Conservation (phyloP, 768 basidiomycete species). For the Suillus placidus region DNA sequence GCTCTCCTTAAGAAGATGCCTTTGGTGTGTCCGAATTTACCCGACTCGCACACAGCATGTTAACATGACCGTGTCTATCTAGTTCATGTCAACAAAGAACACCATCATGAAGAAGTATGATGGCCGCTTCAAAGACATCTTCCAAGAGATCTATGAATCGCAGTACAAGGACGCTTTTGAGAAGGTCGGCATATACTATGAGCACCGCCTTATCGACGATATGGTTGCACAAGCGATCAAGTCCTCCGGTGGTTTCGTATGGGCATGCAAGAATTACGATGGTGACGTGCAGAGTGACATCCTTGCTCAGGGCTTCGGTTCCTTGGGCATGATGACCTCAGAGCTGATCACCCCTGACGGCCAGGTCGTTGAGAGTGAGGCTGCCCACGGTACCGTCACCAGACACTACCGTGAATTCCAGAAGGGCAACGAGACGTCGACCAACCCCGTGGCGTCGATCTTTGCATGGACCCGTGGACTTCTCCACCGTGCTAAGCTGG, state of each 20-base stretch:
- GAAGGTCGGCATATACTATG: slow-evolving; percentile 78
- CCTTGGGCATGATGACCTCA: slow-evolving; percentile 97
- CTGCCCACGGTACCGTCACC: slow-evolving; percentile 96
- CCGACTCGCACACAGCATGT: slow-evolving; percentile 15
- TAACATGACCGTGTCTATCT: neutral
- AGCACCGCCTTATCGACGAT: slow-evolving; percentile 96
- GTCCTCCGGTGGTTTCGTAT: slow-evolving; percentile 89
- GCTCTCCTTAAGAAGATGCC: slow-evolving; percentile 78
- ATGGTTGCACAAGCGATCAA: slow-evolving; percentile 99
- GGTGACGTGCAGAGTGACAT: slow-evolving; percentile 91
- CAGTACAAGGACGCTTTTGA: slow-evolving; percentile 76
- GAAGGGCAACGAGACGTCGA: slow-evolving; percentile 96
- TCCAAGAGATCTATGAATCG: slow-evolving; percentile 93
- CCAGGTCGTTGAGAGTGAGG: slow-evolving; percentile 89
- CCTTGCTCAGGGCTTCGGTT: slow-evolving; percentile 96
- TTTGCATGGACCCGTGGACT: slow-evolving; percentile 99
- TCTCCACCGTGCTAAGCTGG: slow-evolving; percentile 89
- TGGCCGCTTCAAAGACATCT: slow-evolving; percentile 98
- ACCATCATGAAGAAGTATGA: slow-evolving; percentile 98
- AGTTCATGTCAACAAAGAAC: slow-evolving; percentile 99
- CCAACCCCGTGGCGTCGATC: slow-evolving; percentile 98
- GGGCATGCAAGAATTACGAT: slow-evolving; percentile 79
- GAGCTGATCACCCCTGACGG: slow-evolving; percentile 97
- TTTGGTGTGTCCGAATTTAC: slow-evolving; percentile 45
- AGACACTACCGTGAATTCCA: slow-evolving; percentile 97